Base-by-base conservation (phyloP, 1,284 basidiomycete species). In the Tilletia walkeri region DNA sequence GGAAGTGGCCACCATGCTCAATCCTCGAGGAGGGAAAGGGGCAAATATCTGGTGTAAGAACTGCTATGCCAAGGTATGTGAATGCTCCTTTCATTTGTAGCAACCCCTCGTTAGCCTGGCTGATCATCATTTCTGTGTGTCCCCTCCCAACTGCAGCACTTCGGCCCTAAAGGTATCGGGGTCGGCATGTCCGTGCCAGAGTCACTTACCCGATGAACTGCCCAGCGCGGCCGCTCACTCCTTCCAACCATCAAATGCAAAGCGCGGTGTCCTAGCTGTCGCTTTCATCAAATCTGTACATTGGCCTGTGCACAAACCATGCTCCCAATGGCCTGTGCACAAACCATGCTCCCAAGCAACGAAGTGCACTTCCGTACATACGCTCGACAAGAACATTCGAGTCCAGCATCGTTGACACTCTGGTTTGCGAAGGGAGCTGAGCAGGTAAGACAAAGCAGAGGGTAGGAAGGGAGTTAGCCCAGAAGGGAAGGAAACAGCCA, bases 31-130 rank as follows among this genome's bases (percentile, higher is more conserved):
- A 7, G 59, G 48, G n/a, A 14, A 63, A 67, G 61, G 63, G 56
- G 73, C 75, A 0, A 82, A 82, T 65, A 75, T 79, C 0, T 82
- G 80, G 79, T 83, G 81, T 49, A 71, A 76, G 36, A 73, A 72
- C 50, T 83, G 81, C 65, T 83, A 83, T 67, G 80, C 80, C 3
- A 82, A 82, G 67, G 72, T 75, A 50, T 18, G 72, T 30, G 24
- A 30, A 30, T 68, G n/a, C 4, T 14, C 2, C 24, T 1, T 30
- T 2, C 24, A 30, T 30, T 2, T 2, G 1, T 30, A 30, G 24
- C 24, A 30, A 30, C 24, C 24, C 24, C 24, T 30, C 24, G 24
- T 30, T 30, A 30, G 24, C 24, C 24, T 30, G 24, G 24, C 24
- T 30, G 24, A 30, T 30, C 24, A 30, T 30, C 24, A 2, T 30